A percentile compares a stretch with the other conserved stretches of the same genome.
phyloP scores from a whole-genome alignment of 345 rosid genomes.

The Chamaenerion angustifolium region DNA sequence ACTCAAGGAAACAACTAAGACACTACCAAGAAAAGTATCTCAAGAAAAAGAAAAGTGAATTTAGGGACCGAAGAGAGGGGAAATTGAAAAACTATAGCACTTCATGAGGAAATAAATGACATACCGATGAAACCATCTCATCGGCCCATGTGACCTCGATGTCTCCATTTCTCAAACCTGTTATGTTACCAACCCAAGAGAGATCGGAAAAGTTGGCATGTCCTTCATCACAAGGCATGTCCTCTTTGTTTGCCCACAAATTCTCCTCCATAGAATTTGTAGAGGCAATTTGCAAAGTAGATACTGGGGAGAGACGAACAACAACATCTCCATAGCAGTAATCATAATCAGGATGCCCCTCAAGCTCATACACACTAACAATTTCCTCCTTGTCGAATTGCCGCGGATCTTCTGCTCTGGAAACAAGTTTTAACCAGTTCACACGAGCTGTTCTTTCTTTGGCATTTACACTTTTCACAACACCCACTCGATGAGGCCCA shows the following conservation, averaged over 20 bases:
- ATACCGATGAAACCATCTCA: conserved; percentile 87
- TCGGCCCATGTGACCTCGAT: conserved; percentile 99
- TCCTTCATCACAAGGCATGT: conserved; percentile 21
- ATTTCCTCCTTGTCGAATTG: conserved; percentile 81
- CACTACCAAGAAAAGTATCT: neutral
- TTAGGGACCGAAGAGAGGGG: neutral
- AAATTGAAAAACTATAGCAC: neutral
- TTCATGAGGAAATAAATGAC: conserved; percentile 4
- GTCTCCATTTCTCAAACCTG: conserved; percentile 84
- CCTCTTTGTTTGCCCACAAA: conserved; percentile 18
- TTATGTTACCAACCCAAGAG: conserved; percentile 96
- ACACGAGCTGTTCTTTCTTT: conserved; percentile 86
- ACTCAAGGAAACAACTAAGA: conserved; percentile 1
- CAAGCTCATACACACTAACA: conserved; percentile 89
- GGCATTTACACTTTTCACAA: conserved; percentile 76
- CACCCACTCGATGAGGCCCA: conserved; percentile 72
- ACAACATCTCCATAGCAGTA: conserved; percentile 93
- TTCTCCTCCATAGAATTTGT: conserved; percentile 19
- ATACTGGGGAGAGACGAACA: conserved; percentile 58
- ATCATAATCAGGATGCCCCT: conserved; percentile 94
- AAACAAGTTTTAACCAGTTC: conserved; percentile 71
- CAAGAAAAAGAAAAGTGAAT: neutral
- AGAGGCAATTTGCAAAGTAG: conserved; percentile 27
- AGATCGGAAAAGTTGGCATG: conserved; percentile 35
- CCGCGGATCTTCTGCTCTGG: conserved; percentile 65